Evolutionary conservation across 2,329 filamentous ascomycete species (phyloP).

Genomic region (Neopestalotiopsis sp.): DNA sequence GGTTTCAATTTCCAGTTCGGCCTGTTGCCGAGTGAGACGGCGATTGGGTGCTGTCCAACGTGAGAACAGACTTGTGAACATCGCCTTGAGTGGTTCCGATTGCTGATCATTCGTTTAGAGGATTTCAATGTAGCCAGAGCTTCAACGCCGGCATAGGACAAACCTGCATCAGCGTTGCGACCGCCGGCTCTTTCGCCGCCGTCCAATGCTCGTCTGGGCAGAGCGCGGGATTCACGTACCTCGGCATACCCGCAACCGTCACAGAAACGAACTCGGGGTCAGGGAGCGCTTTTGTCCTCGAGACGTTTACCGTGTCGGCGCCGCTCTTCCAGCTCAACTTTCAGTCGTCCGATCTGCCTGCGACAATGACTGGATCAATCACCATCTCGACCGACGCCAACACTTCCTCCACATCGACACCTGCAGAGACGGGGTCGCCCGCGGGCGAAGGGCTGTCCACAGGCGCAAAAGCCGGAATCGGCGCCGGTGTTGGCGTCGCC

Average conservation of each 20-base stretch:
- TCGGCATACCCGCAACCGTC: no score
- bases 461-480: no score
- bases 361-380: no score
- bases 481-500: no score
- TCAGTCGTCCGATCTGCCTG: not conserved
- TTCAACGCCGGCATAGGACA: not conserved
- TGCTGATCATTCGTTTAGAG: not conserved
- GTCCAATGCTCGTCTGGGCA: not conserved
- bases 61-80: not conserved
- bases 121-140: not conserved
- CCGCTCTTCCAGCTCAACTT: not conserved
- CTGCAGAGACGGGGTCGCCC: no score
- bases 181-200: no score
- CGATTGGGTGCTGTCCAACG: conserved; percentile 17
- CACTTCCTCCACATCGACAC: not conserved
- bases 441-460: no score
- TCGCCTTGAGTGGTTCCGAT: no score
- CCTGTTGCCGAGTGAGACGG: conserved; percentile 7
- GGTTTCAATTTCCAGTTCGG: conserved; percentile 18
- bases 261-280: no score
- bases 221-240: not conserved
- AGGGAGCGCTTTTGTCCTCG: not conserved
- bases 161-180: not conserved
- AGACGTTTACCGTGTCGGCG: not conserved
- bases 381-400: not conserved